Base-by-base conservation (phyloP, 140 eudicot species). In the Flaveria floridana region DNA sequence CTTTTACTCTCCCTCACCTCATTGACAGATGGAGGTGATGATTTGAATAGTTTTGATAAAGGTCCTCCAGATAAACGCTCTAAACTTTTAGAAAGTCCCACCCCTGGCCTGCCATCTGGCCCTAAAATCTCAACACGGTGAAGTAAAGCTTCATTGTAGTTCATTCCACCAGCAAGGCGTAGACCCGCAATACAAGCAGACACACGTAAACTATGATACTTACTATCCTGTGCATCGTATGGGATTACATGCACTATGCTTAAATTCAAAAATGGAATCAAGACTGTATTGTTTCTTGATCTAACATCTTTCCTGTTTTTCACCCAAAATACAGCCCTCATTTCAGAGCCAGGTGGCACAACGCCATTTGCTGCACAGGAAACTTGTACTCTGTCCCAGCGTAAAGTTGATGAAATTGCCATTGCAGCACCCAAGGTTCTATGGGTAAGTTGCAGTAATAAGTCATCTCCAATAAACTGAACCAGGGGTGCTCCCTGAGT, bases 141-240 rank as follows among this genome's bases (percentile, higher is more conserved):
- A 53, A 94, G 90, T 81, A 94, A 73, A 46, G 90, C 89, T 79
- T 94, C 99, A n/a, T 85, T 76, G 56, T 88, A 90, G 79, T 75
- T 88, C 97, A 94, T 90, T 62, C 99, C 99, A 16, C 99, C 99
- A 14, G 91, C 99, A 66, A 94, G 90, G 57, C 96, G 94, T 74
- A 94, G 78, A 39, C 97, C 97, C 48, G 91, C 91, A 53, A 90
- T 74, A 81, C 94, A 85, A 59, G 95, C 96, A 51, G 89, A 84
- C 74, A 87, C 90, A 20, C 76, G 88, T 58, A 94, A 84, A 78
- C 96, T 90, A 73, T 88, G 96, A 69, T 89, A 90, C 79, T 82
- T 87, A 13, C 48, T 82, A 84, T 94, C 99, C 57, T 75, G 76
- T 26, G 86, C 86, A 72, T 84, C 85, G 71, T 70, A 82, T 16